phyloP scores from a whole-genome alignment of 352 stramenopile genomes.

The Globisporangium takayamanum region DNA sequence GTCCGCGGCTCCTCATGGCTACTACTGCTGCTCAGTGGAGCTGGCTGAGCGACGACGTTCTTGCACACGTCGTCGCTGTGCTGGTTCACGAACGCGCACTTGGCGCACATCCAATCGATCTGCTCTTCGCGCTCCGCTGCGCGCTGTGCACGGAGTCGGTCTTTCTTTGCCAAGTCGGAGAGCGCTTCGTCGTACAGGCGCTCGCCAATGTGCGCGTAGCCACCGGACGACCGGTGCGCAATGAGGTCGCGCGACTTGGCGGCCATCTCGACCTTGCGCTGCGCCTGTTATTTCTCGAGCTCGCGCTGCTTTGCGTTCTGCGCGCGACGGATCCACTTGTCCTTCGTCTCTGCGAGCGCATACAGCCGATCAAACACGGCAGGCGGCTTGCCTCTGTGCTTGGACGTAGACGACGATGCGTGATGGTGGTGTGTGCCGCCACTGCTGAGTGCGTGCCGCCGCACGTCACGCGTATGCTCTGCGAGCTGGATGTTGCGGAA shows the following conservation, averaged over 20 bases:
- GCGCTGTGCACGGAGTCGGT: conserved; percentile 36
- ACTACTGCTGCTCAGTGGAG: neutral
- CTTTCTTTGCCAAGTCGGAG: conserved; percentile 56
- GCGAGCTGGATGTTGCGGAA: conserved; percentile 30
- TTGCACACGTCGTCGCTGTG: conserved; percentile 48
- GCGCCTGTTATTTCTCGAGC: conserved; percentile 34
- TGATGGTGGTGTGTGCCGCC: neutral
- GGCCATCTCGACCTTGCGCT: conserved; percentile 43
- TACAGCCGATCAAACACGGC: conserved; percentile 61
- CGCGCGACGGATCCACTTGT: conserved; percentile 69
- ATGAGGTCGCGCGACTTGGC: conserved; percentile 57
- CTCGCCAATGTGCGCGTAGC: conserved; percentile 63
- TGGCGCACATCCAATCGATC: conserved; percentile 75
- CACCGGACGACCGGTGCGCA: conserved; percentile 37
- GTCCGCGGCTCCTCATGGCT: neutral
- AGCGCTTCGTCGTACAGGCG: conserved; percentile 69
- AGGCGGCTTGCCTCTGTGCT: conserved; percentile 26
- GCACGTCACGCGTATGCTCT: conserved; percentile 21
- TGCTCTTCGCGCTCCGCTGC: conserved; percentile 36
- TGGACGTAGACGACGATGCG: neutral
- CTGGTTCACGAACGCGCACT: conserved; percentile 64
- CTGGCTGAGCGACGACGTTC: conserved; percentile 29
- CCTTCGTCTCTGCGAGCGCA: conserved; percentile 55
- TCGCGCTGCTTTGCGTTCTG: conserved; percentile 64
- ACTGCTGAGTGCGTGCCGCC: conserved; percentile 7